These are phyloP conservation scores for Salvia miltiorrhiza DNA, from an alignment of 257 asterid species.

Conservation along the genomic window DNA sequence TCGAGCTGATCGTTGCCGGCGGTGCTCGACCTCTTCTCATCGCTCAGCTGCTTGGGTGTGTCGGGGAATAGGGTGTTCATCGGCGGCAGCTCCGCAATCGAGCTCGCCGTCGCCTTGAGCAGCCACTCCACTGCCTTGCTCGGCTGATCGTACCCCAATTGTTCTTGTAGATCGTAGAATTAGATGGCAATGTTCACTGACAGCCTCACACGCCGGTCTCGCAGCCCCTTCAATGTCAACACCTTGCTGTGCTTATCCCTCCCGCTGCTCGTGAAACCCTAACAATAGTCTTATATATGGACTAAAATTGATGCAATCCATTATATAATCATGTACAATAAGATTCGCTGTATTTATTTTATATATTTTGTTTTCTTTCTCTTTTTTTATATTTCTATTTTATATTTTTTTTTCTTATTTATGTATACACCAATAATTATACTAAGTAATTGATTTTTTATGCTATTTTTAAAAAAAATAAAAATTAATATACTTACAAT, in stretches of 20 bases:
- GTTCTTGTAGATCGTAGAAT: slow-evolving; percentile 80
- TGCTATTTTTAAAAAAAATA: too few species aligned
- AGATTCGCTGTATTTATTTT: too few species aligned
- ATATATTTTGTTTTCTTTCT: too few species aligned
- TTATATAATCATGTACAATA: too few species aligned
- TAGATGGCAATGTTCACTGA: slow-evolving; percentile 82
- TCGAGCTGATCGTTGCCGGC: slow-evolving; percentile 41
- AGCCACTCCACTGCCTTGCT: slow-evolving; percentile 97
- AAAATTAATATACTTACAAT: too few species aligned
- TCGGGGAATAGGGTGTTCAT: slow-evolving; percentile 50
- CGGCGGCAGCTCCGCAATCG: slow-evolving; percentile 69
- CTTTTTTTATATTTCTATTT: too few species aligned
- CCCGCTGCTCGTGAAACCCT: slow-evolving; percentile 78
- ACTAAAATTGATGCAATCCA: too few species aligned
- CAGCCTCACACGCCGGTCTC: slow-evolving; percentile 81
- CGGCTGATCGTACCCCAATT: slow-evolving; percentile 83
- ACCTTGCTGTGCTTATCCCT: slow-evolving; percentile 90
- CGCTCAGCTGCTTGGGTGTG: slow-evolving; percentile 59
- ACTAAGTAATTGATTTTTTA: too few species aligned
- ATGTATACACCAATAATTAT: too few species aligned
- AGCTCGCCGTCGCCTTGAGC: slow-evolving; percentile 60
- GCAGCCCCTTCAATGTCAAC: slow-evolving; percentile 64
- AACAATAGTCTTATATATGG: too few species aligned
- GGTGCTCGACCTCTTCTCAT: slow-evolving; percentile 49
- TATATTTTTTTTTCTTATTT: too few species aligned